These are phyloP conservation scores for Chernovozyma sophiae-reginae DNA, from an alignment of 1,139 yeast species.

Conservation along the genomic window DNA sequence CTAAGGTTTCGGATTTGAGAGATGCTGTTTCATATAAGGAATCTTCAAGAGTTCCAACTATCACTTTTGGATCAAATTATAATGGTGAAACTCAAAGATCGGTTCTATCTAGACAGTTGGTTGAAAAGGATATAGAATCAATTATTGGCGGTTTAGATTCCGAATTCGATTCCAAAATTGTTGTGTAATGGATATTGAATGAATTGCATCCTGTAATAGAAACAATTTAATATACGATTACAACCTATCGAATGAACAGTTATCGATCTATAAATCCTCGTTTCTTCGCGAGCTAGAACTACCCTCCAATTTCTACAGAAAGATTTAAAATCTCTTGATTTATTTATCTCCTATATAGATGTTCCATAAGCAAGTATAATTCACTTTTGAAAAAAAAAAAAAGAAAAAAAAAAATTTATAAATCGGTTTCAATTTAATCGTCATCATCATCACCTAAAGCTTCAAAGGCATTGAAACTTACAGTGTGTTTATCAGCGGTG, in stretches of 20 bases:
- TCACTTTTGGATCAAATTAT: constrained; percentile 1
- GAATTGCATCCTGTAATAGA: neutral
- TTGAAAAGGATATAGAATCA: constrained; percentile 30
- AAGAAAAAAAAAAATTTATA: constrained; percentile 2
- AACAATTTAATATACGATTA: too few relatives aligned
- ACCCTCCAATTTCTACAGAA: too few relatives aligned
- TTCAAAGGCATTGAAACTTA: constrained; percentile 72
- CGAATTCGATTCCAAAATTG: constrained; percentile 33
- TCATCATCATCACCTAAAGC: constrained; percentile 67
- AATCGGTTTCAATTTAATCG: constrained; percentile 21
- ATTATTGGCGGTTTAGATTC: constrained; percentile 35
- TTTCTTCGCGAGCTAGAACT: too few relatives aligned
- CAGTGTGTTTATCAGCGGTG: constrained; percentile 61
- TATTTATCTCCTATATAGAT: neutral
- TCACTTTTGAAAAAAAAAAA: neutral
- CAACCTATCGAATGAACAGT: too few relatives aligned
- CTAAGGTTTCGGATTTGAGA: constrained; percentile 46
- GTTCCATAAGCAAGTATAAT: neutral
- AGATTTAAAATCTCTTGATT: too few relatives aligned
- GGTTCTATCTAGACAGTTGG: constrained; percentile 31
- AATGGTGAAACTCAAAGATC: constrained; percentile 19
- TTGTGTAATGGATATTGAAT: constrained; percentile 18
- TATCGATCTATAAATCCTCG: too few relatives aligned
- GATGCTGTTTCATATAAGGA: constrained; percentile 23
- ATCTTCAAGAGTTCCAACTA: neutral